Evolutionary conservation across 805 yeast genomes (phyloP).

Genomic region (Wickerhamomyces queroliae): DNA sequence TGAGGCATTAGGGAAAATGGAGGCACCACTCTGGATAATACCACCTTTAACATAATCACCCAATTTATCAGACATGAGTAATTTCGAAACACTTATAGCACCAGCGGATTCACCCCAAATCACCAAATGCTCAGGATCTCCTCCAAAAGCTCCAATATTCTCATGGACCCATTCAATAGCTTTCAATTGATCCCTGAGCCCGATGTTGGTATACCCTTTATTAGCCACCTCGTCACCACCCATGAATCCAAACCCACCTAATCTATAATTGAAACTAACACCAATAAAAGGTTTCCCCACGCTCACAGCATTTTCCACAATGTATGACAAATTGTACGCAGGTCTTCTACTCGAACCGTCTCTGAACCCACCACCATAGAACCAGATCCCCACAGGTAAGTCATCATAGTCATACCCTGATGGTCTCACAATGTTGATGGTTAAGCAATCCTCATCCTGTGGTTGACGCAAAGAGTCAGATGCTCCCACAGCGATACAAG

Average conservation of each 20-base stretch:
- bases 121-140: constrained; percentile 28
- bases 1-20: too few species aligned
- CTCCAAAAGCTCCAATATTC: constrained; percentile 30
- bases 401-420: constrained; percentile 4
- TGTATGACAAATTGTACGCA: constrained; percentile 13
- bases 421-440: constrained; percentile 23
- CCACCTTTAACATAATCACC: too few species aligned
- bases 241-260: constrained; percentile 30
- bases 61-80: too few species aligned
- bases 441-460: constrained; percentile 26
- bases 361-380: constrained; percentile 31
- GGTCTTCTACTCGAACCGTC: constrained; percentile 19
- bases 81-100: constrained; percentile 16
- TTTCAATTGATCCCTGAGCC: constrained; percentile 29
- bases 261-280: constrained; percentile 32
- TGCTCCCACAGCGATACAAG: constrained; percentile 14
- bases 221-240: constrained; percentile 18
- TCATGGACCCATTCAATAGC: constrained; percentile 31
- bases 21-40: too few species aligned
- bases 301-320: constrained; percentile 12
- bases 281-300: constrained; percentile 22
- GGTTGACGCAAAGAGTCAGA: constrained; percentile 7
- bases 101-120: constrained; percentile 35
- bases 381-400: constrained; percentile 27
- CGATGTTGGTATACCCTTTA: constrained; percentile 25